These are phyloP conservation scores for Pseudoscleropodium purum DNA, from an alignment of 225 moss, liverwort and hornwort genomes.

Conservation along the genomic window DNA sequence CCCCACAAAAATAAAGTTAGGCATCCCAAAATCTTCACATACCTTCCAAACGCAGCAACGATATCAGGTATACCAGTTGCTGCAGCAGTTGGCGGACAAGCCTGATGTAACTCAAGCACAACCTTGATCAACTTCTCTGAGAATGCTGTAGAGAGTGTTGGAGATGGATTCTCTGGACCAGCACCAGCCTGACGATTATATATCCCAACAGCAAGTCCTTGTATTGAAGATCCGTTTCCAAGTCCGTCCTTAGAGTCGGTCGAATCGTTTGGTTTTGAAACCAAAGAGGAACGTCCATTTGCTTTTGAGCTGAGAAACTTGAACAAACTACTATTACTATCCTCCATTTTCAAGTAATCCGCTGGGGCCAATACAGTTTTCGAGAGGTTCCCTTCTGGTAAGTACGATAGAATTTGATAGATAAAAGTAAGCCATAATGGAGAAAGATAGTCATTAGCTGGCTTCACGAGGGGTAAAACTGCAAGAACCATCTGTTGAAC, in stretches of 20 bases:
- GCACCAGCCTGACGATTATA: conserved; percentile 4
- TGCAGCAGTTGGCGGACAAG: conserved; percentile 54
- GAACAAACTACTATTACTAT: conserved; percentile 16
- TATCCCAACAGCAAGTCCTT: not conserved
- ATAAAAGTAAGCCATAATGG: conserved; percentile 79
- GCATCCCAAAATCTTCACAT: conserved; percentile 1
- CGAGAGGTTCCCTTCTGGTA: conserved; percentile 65
- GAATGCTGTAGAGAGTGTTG: conserved; percentile 39
- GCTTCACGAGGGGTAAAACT: conserved; percentile 70
- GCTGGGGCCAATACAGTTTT: conserved; percentile 10
- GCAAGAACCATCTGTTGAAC: conserved; percentile 69
- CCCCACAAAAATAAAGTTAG: not conserved
- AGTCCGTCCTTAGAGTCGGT: not conserved
- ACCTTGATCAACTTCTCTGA: conserved; percentile 62
- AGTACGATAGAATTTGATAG: conserved; percentile 79
- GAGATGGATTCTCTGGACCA: conserved; percentile 15
- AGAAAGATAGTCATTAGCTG: conserved; percentile 55
- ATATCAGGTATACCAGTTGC: conserved; percentile 67
- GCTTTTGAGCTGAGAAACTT: conserved; percentile 26
- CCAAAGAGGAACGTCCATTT: conserved; percentile 30
- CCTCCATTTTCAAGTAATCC: conserved; percentile 19
- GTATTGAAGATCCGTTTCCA: conserved; percentile 3
- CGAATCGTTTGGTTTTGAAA: conserved; percentile 1
- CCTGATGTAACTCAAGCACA: conserved; percentile 59
- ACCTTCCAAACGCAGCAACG: conserved; percentile 89